phyloP scores from a whole-genome alignment of 257 asterid species.

The Paulownia fortunei region DNA sequence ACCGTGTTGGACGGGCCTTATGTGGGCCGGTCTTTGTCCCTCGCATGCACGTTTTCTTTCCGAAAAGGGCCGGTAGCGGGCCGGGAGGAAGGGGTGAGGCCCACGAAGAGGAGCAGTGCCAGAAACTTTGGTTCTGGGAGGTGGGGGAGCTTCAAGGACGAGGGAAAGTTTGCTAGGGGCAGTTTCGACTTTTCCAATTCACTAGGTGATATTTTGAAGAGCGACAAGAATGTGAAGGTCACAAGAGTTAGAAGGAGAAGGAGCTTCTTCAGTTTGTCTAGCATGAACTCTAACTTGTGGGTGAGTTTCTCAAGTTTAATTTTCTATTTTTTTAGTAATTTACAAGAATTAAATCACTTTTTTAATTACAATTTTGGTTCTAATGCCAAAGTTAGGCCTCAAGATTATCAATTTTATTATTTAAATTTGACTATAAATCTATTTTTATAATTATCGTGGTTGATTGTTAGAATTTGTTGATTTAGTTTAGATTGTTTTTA shows the following conservation, averaged over 20 bases:
- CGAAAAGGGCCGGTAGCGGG: slow-evolving; percentile 42
- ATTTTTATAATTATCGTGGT: no score
- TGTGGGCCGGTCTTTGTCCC: slow-evolving; percentile 43
- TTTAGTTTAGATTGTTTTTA: no score
- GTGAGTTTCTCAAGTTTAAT: slow-evolving; percentile 37
- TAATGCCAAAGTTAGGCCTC: no score
- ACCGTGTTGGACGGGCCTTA: slow-evolving; percentile 68
- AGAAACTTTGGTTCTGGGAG: slow-evolving; percentile 42
- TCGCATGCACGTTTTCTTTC: slow-evolving; percentile 50
- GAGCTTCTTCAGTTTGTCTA: slow-evolving; percentile 57
- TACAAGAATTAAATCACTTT: background rate
- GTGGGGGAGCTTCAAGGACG: slow-evolving; percentile 61
- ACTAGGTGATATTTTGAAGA: slow-evolving; percentile 35
- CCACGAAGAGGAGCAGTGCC: slow-evolving; percentile 3
- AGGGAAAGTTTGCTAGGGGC: slow-evolving; percentile 23
- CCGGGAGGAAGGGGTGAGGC: slow-evolving; percentile 31
- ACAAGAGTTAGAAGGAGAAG: slow-evolving; percentile 47
- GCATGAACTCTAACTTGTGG: slow-evolving; percentile 49
- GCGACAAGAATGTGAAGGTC: slow-evolving; percentile 44
- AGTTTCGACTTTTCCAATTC: slow-evolving; percentile 41
- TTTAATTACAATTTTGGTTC: background rate
- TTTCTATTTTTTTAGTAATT: background rate
- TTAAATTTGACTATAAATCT: no score
- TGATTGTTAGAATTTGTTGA: no score
- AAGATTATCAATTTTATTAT: no score